These are phyloP conservation scores for Nakazawaea siamensis DNA, from an alignment of 805 yeast genomes.

Conservation along the genomic window DNA sequence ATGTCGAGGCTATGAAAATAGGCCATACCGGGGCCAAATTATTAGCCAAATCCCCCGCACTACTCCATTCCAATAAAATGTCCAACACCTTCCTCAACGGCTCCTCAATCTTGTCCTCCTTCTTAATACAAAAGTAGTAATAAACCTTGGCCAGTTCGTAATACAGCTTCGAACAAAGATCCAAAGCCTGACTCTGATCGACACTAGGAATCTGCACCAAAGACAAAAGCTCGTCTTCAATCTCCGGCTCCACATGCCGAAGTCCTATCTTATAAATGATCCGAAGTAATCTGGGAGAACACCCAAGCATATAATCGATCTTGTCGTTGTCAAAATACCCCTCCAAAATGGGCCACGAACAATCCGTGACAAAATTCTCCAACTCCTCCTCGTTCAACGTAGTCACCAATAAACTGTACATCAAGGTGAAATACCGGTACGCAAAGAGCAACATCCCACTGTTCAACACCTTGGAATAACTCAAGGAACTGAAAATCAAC, in stretches of 20 bases:
- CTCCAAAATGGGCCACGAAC: constrained; percentile 20
- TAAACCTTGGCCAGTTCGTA: constrained; percentile 13
- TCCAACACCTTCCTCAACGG: constrained; percentile 7
- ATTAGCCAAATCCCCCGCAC: neutral
- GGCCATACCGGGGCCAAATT: constrained; percentile 25
- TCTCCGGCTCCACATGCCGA: constrained; percentile 11
- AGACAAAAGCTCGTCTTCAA: constrained; percentile 12
- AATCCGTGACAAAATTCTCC: constrained; percentile 11
- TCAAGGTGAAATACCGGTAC: constrained; percentile 22
- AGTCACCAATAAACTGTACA: constrained; percentile 21
- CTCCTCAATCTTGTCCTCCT: constrained; percentile 8
- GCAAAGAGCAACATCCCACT: constrained; percentile 20
- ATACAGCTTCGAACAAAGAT: constrained; percentile 16
- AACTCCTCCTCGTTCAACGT: constrained; percentile 17
- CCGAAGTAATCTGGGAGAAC: constrained; percentile 22
- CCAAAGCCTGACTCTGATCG: constrained; percentile 10
- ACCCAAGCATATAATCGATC: constrained; percentile 26
- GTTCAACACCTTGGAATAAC: constrained; percentile 13
- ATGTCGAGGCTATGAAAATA: constrained; percentile 17
- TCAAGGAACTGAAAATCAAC: constrained; percentile 18
- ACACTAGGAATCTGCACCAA: constrained; percentile 11
- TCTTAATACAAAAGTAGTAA: constrained; percentile 10
- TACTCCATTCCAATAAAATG: constrained; percentile 7
- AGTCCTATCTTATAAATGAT: constrained; percentile 17
- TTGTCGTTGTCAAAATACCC: constrained; percentile 16